phyloP scores from a whole-genome alignment of 2,329 filamentous ascomycete species.

The Trichoderma gracile region DNA sequence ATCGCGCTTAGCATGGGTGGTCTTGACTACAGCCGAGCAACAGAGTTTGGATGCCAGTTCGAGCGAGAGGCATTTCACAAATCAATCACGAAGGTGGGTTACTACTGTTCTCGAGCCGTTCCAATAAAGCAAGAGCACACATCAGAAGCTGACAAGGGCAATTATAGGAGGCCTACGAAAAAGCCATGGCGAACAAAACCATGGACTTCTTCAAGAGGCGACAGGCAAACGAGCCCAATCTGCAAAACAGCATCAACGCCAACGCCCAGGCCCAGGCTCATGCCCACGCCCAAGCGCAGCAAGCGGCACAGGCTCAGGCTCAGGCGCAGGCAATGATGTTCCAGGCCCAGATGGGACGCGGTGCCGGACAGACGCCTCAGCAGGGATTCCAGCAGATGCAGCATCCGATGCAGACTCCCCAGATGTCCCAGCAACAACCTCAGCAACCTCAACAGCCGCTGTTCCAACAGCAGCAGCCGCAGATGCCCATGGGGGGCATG shows the following conservation, averaged over 20 bases:
- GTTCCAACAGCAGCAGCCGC: constrained; percentile 35
- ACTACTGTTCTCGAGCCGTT: neutral
- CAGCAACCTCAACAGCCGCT: constrained; percentile 32
- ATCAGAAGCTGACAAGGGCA: neutral
- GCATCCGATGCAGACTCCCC: constrained; percentile 50
- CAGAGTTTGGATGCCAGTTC: constrained; percentile 46
- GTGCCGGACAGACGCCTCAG: constrained; percentile 52
- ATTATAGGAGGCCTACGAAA: constrained; percentile 52
- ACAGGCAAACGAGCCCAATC: constrained; percentile 50
- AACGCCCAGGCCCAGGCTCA: constrained; percentile 45
- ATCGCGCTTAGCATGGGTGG: constrained; percentile 48
- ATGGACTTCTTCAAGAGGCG: constrained; percentile 54
- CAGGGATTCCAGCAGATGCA: constrained; percentile 60
- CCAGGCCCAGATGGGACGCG: constrained; percentile 54
- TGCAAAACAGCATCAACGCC: constrained; percentile 54
- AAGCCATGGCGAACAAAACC: constrained; percentile 47
- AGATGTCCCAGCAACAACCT: constrained; percentile 32
- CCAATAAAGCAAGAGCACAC: neutral
- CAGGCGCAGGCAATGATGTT: constrained; percentile 48
- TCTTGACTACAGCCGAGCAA: constrained; percentile 45
- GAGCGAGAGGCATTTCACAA: constrained; percentile 51
- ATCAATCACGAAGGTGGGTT: constrained; percentile 51
- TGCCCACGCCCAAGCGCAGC: constrained; percentile 44
- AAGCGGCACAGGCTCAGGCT: constrained; percentile 44
- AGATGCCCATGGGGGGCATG: constrained; percentile 35